Percentiles rank a stretch among this genome's conserved stretches.
phyloP scores from a whole-genome alignment of 495 filamentous ascomycete species.

The Penicillium nucicola region DNA sequence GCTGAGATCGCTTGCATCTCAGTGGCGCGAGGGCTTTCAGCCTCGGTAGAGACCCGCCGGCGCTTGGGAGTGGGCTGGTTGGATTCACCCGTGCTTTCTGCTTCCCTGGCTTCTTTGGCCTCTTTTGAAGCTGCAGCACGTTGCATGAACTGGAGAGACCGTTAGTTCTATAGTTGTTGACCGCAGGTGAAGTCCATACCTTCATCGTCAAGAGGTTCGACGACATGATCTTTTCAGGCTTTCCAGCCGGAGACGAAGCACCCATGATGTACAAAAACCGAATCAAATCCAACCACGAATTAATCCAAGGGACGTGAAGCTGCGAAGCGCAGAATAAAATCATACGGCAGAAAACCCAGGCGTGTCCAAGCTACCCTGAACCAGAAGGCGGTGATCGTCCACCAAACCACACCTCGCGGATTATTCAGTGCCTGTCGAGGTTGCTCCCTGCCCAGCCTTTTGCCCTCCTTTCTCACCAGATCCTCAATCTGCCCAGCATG shows the following conservation, averaged over 20 bases:
- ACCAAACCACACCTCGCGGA: conserved; percentile 31
- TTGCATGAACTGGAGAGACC: conserved; percentile 78
- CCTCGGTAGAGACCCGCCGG: conserved; percentile 37
- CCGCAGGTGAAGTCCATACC: conserved; percentile 31
- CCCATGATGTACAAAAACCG: conserved; percentile 34
- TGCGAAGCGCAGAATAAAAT: conserved; percentile 10
- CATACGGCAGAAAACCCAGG: conserved; percentile 20
- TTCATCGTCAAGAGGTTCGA: conserved; percentile 93
- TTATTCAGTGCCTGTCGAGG: conserved; percentile 28
- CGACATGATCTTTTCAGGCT: conserved; percentile 72
- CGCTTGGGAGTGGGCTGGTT: conserved; percentile 40
- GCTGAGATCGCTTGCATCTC: conserved; percentile 61
- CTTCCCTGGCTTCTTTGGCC: conserved; percentile 26
- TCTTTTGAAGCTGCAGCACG: conserved; percentile 60
- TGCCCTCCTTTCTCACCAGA: conserved; percentile 7
- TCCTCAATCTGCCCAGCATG: conserved; percentile 44
- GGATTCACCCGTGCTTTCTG: conserved; percentile 33
- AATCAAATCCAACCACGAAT: conserved; percentile 15
- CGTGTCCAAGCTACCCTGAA: conserved; percentile 1
- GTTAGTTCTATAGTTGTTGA: conserved; percentile 8
- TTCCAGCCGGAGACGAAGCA: conserved; percentile 28
- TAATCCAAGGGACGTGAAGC: neutral
- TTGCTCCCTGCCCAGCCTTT: conserved; percentile 19
- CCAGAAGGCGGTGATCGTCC: conserved; percentile 14
- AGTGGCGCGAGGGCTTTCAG: conserved; percentile 28